Percentiles rank a stretch among this genome's conserved stretches.
phyloP scores from a whole-genome alignment of 2,329 filamentous ascomycete genomes.

The Onygenales sp. region DNA sequence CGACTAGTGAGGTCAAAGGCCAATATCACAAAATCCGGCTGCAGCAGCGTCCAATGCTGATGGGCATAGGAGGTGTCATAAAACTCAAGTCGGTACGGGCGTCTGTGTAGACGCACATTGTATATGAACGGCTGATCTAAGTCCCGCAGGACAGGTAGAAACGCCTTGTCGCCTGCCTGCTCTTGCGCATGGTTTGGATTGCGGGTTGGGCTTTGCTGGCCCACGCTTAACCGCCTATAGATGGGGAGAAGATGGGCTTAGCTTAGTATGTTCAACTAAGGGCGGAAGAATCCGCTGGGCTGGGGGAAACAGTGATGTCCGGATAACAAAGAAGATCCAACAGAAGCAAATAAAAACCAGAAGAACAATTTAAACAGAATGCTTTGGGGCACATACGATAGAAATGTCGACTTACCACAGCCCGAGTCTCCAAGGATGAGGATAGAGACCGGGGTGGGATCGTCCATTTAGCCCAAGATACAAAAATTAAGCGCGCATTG shows the following conservation, averaged over 20 bases:
- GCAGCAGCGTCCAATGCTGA: conserved; percentile 45
- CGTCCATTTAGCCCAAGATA: neutral
- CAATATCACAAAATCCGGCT: conserved; percentile 47
- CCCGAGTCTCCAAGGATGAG: conserved; percentile 50
- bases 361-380: neutral
- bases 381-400: conserved; percentile 42
- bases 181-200: conserved; percentile 18
- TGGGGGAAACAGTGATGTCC: too few relatives aligned
- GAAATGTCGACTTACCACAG: conserved; percentile 54
- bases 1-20: conserved; percentile 51
- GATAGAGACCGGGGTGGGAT: conserved; percentile 17
- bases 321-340: too few relatives aligned
- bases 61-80: conserved; percentile 49
- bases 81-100: conserved; percentile 45
- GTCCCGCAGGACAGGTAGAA: conserved; percentile 40
- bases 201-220: conserved; percentile 4
- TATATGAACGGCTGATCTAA: conserved; percentile 51
- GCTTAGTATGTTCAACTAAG: neutral
- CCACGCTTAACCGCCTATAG: conserved; percentile 12
- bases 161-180: conserved; percentile 4
- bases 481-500: neutral
- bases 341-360: neutral
- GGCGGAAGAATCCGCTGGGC: neutral
- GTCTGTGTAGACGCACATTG: conserved; percentile 47
- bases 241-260: neutral